Base-by-base conservation (phyloP, 2,329 filamentous ascomycete species). In the Epichloe baconii region DNA sequence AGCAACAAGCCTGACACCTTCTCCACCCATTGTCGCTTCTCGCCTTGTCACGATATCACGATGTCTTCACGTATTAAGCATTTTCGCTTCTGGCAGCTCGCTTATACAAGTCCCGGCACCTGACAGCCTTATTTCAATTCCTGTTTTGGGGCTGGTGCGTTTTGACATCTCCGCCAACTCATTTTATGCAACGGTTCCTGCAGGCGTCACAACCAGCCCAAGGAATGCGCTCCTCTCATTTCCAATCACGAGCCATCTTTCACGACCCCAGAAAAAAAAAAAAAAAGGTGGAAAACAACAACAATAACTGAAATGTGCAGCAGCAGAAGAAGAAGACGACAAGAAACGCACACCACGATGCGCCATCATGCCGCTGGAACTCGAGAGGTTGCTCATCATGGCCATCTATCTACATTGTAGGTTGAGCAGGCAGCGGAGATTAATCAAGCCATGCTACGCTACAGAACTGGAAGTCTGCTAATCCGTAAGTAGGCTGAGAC, bases 151-250 rank as follows among this genome's bases (percentile, higher is more conserved):
- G 19, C 42, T 44, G 49, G 19, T 17, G 49, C 45, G 44, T 26
- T 44, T 51, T 31, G 44, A 44, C 48, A 38, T 36, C 48, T 51
- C 47, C 52, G 49, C 36, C 26, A 48, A 45, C 40, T 53, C 52
- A 51, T 46, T 41, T 45, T 36, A 45, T 48, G 48, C 48, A 48
- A 41, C 40, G 11, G 40, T 51, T 51, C 45, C 23, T 46, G 51
- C 19, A 19, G 19, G 19, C 48, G 46, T 47, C 48, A 44, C 21
- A 35, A 36, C 35, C 23, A 19, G 31, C 37, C 23, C 43, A 36
- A 47, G 44, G 48, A 49, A 52, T 35, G 17, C 34, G 21, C 35
- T 40, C 35, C 42, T 36, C 23, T 44, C 34, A 44, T 34, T 35
- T 48, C 38, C 38, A 26, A 21, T 44, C 15, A 44, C 21, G 21